Evolutionary conservation across 176 grass and related monocot genomes (phyloP).

Genomic region (Lolium multiflorum): DNA sequence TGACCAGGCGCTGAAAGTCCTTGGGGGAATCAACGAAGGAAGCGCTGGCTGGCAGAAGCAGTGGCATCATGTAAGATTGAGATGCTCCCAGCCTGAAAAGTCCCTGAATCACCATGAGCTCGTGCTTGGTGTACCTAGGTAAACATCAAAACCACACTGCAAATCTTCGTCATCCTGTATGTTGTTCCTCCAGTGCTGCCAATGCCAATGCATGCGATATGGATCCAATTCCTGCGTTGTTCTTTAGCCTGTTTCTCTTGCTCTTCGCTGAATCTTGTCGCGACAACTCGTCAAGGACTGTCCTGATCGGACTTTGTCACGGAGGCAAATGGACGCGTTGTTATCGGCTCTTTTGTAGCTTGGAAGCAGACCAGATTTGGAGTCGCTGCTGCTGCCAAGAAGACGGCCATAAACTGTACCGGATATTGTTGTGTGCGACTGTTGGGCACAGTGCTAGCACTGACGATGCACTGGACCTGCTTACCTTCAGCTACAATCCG

Average conservation of each 20-base stretch:
- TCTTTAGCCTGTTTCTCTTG: constrained; percentile 46
- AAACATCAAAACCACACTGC: constrained; percentile 29
- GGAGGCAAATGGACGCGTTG: neutral
- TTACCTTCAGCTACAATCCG: constrained; percentile 22
- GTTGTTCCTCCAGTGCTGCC: neutral
- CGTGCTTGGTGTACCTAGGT: constrained; percentile 47
- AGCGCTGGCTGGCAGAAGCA: constrained; percentile 42
- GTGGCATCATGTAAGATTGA: constrained; percentile 38
- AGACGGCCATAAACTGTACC: constrained; percentile 18
- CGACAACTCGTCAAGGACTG: constrained; percentile 54
- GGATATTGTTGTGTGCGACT: constrained; percentile 25
- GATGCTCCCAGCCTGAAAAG: constrained; percentile 25
- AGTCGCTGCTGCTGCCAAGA: constrained; percentile 5
- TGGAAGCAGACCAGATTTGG: constrained; percentile 27
- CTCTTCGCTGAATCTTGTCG: neutral
- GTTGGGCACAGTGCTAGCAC: constrained; percentile 32
- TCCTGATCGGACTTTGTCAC: constrained; percentile 36
- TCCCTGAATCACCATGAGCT: constrained; percentile 40
- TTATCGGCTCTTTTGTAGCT: constrained; percentile 42
- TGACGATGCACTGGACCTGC: constrained; percentile 27
- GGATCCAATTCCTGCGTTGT: constrained; percentile 43
- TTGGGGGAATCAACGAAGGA: constrained; percentile 22
- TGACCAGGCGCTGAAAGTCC: constrained; percentile 46
- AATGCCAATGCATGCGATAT: constrained; percentile 8
- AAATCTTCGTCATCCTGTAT: constrained; percentile 35